Conservation (phyloP, 73 alveolate species). For the Paramecium sexaurelia region DNA sequence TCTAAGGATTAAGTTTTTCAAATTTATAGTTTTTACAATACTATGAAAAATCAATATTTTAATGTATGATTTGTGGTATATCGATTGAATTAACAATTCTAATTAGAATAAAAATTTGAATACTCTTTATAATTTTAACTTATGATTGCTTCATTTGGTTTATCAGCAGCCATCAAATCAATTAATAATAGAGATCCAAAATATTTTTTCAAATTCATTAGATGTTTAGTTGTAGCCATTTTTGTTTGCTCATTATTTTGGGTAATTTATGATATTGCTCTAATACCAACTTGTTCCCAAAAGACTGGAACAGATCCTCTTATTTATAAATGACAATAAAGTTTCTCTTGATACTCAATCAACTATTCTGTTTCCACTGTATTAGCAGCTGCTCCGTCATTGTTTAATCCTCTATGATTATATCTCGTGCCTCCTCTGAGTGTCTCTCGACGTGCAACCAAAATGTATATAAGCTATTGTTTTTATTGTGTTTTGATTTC, state of each 20-base stretch:
- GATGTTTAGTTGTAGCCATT: not conserved
- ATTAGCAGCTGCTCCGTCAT: conserved; percentile 96
- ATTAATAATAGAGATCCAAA: conserved; percentile 35
- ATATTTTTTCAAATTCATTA: conserved; percentile 52
- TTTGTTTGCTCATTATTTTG: not conserved
- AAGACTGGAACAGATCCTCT: conserved; percentile 94
- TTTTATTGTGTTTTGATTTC: not conserved
- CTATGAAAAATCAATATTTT: conserved; percentile 50
- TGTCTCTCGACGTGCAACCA: conserved; percentile 87
- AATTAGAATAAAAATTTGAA: not conserved
- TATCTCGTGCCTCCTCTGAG: conserved; percentile 97
- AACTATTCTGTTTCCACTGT: conserved; percentile 96
- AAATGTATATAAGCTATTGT: conserved; percentile 58
- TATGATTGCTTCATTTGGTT: conserved; percentile 55
- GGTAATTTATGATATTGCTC: conserved; percentile 63
- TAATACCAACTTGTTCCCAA: conserved; percentile 83
- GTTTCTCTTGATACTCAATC: conserved; percentile 59
- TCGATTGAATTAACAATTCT: not conserved
- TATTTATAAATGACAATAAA: conserved; percentile 75
- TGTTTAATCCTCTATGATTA: conserved; percentile 97
- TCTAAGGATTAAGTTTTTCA: conserved; percentile 54
- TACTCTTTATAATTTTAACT: conserved; percentile 53
- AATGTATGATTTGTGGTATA: not conserved
- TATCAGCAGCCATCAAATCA: conserved; percentile 47
- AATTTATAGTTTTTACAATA: conserved; percentile 59